Conservation (phyloP, 2,329 filamentous ascomycete species). For the Penicillium sp. region DNA sequence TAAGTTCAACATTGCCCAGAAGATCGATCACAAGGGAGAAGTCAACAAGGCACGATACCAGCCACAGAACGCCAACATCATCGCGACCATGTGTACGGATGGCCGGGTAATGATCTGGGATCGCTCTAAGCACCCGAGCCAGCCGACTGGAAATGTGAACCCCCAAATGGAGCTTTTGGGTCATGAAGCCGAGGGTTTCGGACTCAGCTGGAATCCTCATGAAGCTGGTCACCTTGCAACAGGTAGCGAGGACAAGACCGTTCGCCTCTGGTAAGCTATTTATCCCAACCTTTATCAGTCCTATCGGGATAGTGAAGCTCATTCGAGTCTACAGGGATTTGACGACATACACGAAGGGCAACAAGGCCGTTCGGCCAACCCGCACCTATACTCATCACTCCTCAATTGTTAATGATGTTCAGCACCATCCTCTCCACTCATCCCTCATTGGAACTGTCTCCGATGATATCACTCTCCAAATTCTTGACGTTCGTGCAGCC, state of each 20-base stretch:
- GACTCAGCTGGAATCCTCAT: slow-evolving; percentile 89
- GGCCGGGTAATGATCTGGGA: slow-evolving; percentile 92
- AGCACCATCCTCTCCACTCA: slow-evolving; percentile 86
- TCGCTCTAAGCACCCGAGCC: slow-evolving; percentile 85
- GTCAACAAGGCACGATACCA: slow-evolving; percentile 99
- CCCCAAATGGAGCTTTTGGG: slow-evolving; percentile 85
- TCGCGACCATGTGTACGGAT: slow-evolving; percentile 89
- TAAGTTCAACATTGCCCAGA: slow-evolving; percentile 90
- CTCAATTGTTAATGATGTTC: slow-evolving; percentile 94
- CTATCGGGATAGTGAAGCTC: slow-evolving; percentile 8
- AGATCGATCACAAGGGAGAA: slow-evolving; percentile 93
- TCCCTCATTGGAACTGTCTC: slow-evolving; percentile 91
- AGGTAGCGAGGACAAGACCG: slow-evolving; percentile 89
- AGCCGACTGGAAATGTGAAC: slow-evolving; percentile 73
- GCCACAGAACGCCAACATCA: slow-evolving; percentile 94
- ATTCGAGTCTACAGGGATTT: slow-evolving; percentile 66
- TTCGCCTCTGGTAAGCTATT: slow-evolving; percentile 78
- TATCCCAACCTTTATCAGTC: neutral
- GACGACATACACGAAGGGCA: slow-evolving; percentile 71
- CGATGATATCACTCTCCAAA: slow-evolving; percentile 90
- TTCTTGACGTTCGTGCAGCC: slow-evolving; percentile 79
- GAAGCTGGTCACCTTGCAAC: slow-evolving; percentile 80
- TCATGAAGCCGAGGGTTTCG: slow-evolving; percentile 88
- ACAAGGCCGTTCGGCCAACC: slow-evolving; percentile 70
- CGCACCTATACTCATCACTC: slow-evolving; percentile 85